These are phyloP conservation scores for Suhomyces maxii DNA, from an alignment of 1,139 yeast species.

Conservation along the genomic window DNA sequence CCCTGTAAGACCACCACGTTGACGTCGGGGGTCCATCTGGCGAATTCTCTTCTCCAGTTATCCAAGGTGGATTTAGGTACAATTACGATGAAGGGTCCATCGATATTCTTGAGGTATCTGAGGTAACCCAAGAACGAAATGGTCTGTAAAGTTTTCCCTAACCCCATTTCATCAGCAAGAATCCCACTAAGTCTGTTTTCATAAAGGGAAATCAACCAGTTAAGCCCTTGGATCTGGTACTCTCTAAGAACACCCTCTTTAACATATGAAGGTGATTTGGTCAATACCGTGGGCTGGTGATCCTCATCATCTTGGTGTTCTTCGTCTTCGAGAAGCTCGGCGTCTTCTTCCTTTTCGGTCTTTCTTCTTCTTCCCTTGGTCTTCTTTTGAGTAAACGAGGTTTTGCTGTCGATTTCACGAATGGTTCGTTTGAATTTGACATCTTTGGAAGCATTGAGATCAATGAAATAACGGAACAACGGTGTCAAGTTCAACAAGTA, in stretches of 20 bases:
- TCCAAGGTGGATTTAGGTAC: slow-evolving; percentile 95
- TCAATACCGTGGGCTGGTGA: slow-evolving; percentile 57
- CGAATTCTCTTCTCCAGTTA: slow-evolving; percentile 93
- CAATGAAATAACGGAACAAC: slow-evolving; percentile 84
- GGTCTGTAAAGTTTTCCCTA: slow-evolving; percentile 51
- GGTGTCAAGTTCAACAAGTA: slow-evolving; percentile 83
- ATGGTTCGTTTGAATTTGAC: slow-evolving; percentile 59
- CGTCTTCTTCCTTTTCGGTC: slow-evolving; percentile 91
- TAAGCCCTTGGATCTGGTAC: slow-evolving; percentile 59
- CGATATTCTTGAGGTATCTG: slow-evolving; percentile 71
- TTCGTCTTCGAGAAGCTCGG: slow-evolving; percentile 78
- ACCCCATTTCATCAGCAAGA: slow-evolving; percentile 52
- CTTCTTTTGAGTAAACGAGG: slow-evolving; percentile 18
- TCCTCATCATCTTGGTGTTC: slow-evolving; percentile 53
- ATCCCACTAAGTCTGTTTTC: slow-evolving; percentile 48
- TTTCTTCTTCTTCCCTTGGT: slow-evolving; percentile 48
- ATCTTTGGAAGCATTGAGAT: slow-evolving; percentile 75
- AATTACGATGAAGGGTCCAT: slow-evolving; percentile 88
- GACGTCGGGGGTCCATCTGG: slow-evolving; percentile 96
- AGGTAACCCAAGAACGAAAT: slow-evolving; percentile 77
- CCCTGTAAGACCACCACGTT: slow-evolving; percentile 85
- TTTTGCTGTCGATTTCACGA: slow-evolving; percentile 52
- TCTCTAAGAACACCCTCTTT: slow-evolving; percentile 71
- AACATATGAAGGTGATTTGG: slow-evolving; percentile 74
- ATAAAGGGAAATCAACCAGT: slow-evolving; percentile 47